phyloP scores from a whole-genome alignment of 768 basidiomycete species.

The Leccinum boreale region DNA sequence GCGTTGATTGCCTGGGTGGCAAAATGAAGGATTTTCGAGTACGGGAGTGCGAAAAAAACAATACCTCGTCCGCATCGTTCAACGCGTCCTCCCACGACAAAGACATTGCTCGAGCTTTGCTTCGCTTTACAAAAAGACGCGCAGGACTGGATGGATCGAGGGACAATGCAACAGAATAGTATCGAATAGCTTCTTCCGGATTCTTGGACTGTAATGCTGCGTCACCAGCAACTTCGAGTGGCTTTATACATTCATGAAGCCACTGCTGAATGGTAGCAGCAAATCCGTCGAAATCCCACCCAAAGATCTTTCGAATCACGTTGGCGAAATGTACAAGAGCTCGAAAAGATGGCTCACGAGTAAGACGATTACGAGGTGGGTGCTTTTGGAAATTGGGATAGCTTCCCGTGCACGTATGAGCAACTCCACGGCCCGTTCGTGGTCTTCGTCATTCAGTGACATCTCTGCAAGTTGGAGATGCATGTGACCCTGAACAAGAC shows the following conservation, averaged over 20 bases:
- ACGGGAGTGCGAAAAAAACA: background rate
- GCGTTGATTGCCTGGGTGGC: background rate
- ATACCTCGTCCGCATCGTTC: background rate
- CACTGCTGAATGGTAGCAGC: background rate
- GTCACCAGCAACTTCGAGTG: background rate
- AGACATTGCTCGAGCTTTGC: background rate
- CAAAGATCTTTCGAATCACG: background rate
- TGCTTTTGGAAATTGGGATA: background rate
- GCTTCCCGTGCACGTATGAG: background rate
- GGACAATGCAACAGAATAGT: background rate
- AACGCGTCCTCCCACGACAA: background rate
- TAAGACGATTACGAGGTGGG: background rate
- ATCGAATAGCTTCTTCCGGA: background rate
- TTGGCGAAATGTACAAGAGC: background rate
- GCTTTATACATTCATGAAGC: background rate
- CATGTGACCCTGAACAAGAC: background rate
- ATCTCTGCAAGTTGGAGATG: background rate
- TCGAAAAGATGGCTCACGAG: background rate
- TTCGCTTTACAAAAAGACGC: background rate
- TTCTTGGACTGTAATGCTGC: background rate
- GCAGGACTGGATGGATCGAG: background rate
- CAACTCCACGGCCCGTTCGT: background rate
- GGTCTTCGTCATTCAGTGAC: background rate
- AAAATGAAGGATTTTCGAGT: background rate
- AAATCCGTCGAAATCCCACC: background rate